These are phyloP conservation scores for sweet orange (Citrus sinensis) DNA, from an alignment of 345 rosid species.

Conservation along the genomic window DNA sequence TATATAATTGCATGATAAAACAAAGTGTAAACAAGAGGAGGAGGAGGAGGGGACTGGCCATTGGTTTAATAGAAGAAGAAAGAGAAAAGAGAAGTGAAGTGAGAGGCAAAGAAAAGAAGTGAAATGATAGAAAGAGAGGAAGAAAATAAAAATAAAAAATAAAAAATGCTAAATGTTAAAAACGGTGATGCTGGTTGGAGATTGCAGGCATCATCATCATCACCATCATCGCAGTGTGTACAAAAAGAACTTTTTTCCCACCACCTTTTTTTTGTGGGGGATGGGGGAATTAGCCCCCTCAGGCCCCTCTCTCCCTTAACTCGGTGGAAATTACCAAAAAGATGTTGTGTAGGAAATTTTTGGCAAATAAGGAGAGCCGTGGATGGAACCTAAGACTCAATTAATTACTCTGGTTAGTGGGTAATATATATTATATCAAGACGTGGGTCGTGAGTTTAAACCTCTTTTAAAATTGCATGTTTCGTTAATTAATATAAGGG, in stretches of 20 bases:
- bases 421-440: no score
- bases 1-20: constrained; percentile 17
- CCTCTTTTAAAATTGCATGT: no score
- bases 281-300: no score
- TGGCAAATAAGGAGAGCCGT: not conserved
- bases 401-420: no score
- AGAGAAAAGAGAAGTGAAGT: not conserved
- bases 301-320: not conserved
- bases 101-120: not conserved
- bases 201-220: constrained; percentile 60
- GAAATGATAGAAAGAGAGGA: not conserved
- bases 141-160: not conserved
- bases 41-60: constrained; percentile 15
- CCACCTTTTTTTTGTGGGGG: constrained; percentile 47
- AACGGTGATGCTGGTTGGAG: constrained; percentile 36
- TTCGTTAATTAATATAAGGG: no score
- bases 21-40: constrained; percentile 9
- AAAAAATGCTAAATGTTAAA: constrained; percentile 11
- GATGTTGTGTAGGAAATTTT: not conserved
- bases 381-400: no score
- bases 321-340: not conserved
- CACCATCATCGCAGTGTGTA: constrained; percentile 50
- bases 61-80: constrained; percentile 9
- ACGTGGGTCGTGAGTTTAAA: no score
- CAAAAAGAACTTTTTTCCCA: constrained; percentile 55